phyloP scores from a whole-genome alignment of 495 filamentous ascomycete species.

The Podospora sp. region DNA sequence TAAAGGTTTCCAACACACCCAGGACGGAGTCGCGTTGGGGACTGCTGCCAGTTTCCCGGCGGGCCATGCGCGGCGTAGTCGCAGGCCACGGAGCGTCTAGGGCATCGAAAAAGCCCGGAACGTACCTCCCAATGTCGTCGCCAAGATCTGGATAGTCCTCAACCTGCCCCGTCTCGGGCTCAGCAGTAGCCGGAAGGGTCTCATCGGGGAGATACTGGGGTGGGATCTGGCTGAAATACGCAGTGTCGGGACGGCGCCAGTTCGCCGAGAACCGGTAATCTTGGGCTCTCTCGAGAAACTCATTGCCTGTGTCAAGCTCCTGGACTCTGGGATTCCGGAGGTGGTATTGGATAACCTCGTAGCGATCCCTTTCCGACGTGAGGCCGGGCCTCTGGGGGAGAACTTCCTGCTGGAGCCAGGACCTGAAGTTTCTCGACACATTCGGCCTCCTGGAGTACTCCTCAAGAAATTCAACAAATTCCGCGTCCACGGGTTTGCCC shows the following conservation, averaged over 20 bases:
- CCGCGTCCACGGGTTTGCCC: neutral
- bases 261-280: conserved; percentile 8
- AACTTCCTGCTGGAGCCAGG: neutral
- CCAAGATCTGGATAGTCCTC: no score
- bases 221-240: neutral
- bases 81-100: no score
- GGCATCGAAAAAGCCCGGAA: no score
- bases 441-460: neutral
- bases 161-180: no score
- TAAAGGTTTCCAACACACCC: no score
- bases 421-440: neutral
- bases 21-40: no score
- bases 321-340: neutral
- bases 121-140: no score
- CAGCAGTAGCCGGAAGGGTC: neutral
- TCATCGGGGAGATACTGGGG: neutral
- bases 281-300: conserved; percentile 18
- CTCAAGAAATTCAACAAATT: neutral
- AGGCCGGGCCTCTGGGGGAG: neutral
- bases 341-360: neutral
- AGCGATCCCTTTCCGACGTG: neutral
- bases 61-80: no score
- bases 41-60: no score
- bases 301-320: neutral
- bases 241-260: neutral